A percentile compares a stretch with the other conserved stretches of the same genome.
These are phyloP conservation scores for Sporothrix globosa DNA, from an alignment of 2,329 filamentous ascomycete genomes.

Conservation along the genomic window DNA sequence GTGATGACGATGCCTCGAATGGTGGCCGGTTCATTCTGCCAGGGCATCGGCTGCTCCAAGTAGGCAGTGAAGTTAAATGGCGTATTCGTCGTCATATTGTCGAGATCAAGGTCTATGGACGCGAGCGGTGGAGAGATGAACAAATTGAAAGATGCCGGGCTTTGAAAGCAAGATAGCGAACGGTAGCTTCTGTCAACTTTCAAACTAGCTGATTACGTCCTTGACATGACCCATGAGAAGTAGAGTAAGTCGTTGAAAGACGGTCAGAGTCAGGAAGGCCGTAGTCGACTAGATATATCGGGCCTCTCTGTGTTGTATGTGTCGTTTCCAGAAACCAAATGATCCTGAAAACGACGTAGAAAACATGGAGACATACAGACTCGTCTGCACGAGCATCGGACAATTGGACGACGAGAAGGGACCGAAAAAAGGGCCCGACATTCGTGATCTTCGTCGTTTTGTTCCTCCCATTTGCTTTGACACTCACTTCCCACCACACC, in stretches of 20 bases:
- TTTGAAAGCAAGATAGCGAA: no score
- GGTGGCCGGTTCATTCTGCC: conserved; percentile 30
- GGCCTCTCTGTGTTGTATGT: not conserved
- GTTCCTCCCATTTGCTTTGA: not conserved
- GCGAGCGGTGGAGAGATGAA: not conserved
- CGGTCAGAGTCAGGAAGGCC: not conserved
- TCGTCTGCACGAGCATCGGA: not conserved
- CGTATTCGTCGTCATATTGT: conserved; percentile 3
- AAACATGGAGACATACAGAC: not conserved
- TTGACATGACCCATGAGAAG: not conserved
- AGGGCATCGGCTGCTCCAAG: conserved; percentile 26
- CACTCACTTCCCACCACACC: not conserved
- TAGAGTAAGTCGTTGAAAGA: not conserved
- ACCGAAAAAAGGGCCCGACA: conserved; percentile 12
- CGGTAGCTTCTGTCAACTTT: not conserved
- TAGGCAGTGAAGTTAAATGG: conserved; percentile 28
- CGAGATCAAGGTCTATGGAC: not conserved
- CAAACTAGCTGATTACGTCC: not conserved
- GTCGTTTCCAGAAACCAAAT: conserved; percentile 1
- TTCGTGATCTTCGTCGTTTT: not conserved
- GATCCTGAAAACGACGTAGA: no score
- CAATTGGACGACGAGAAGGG: not conserved
- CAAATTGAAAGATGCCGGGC: no score
- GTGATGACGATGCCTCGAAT: conserved; percentile 28
- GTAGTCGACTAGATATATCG: not conserved